Evolutionary conservation across 441 rosid genomes (phyloP).

Genomic region (Heliophila coronopifolia): DNA sequence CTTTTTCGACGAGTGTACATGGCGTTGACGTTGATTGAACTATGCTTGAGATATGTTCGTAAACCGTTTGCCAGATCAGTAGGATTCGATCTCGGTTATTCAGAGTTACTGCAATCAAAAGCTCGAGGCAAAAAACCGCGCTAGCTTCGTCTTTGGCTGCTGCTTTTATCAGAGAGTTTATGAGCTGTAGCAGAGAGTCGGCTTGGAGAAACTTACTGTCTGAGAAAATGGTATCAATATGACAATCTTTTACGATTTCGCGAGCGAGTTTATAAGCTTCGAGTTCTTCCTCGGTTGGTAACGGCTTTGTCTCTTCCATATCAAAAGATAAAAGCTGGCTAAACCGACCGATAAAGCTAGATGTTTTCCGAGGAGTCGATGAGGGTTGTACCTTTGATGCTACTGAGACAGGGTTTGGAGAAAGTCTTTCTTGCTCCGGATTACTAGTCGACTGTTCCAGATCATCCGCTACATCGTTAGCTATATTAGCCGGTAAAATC

Average conservation of each 20-base stretch:
- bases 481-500: constrained; percentile 56
- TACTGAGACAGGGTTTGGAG: constrained; percentile 32
- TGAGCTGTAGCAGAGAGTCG: constrained; percentile 57
- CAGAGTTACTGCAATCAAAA: constrained; percentile 62
- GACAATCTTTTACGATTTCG: constrained; percentile 54
- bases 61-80: constrained; percentile 65
- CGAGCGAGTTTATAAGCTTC: constrained; percentile 49
- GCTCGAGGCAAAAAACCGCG: constrained; percentile 59
- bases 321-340: constrained; percentile 64
- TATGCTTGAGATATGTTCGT: constrained; percentile 53
- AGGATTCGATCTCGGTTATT: constrained; percentile 66
- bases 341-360: constrained; percentile 67
- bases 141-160: constrained; percentile 50
- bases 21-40: constrained; percentile 60
- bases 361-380: constrained; percentile 45
- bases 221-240: constrained; percentile 53
- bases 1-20: constrained; percentile 58
- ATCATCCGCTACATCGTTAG: constrained; percentile 59
- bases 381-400: constrained; percentile 32
- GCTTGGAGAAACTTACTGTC: constrained; percentile 77
- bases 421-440: constrained; percentile 40
- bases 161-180: constrained; percentile 49
- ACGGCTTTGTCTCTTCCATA: constrained; percentile 55
- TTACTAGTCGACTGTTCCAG: constrained; percentile 39
- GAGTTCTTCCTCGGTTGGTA: constrained; percentile 56